Percentiles rank a stretch among this genome's conserved stretches.
Conservation (phyloP, 2,329 filamentous ascomycete species). For the Xylariaceae sp. region DNA sequence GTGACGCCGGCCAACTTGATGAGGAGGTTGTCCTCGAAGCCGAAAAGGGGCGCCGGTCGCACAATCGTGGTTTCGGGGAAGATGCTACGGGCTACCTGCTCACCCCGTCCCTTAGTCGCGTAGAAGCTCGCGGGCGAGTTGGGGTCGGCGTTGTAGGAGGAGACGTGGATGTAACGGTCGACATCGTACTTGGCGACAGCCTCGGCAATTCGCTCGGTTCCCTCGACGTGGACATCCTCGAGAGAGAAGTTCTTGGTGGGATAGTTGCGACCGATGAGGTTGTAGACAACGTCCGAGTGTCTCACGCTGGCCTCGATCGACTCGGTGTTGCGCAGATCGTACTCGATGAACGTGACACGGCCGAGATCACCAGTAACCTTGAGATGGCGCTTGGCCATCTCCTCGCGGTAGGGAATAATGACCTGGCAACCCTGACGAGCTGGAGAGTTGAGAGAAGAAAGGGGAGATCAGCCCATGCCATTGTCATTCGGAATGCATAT, state of each 20-base stretch:
- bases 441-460: slow-evolving; percentile 35
- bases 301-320: slow-evolving; percentile 96
- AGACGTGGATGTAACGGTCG: slow-evolving; percentile 94
- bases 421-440: slow-evolving; percentile 92
- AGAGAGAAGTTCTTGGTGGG: slow-evolving; percentile 97
- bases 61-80: slow-evolving; percentile 98
- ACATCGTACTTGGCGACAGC: slow-evolving; percentile 97
- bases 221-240: slow-evolving; percentile 89
- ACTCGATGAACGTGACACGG: slow-evolving; percentile 85
- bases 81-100: slow-evolving; percentile 77
- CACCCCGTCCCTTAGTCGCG: slow-evolving; percentile 80
- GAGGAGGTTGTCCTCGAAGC: slow-evolving; percentile 88
- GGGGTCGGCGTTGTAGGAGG: slow-evolving; percentile 81
- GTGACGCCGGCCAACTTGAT: slow-evolving; percentile 74
- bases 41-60: slow-evolving; percentile 86
- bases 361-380: slow-evolving; percentile 95
- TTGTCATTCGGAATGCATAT: background rate
- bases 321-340: slow-evolving; percentile 86
- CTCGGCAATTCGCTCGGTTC: slow-evolving; percentile 85
- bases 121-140: slow-evolving; percentile 85
- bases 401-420: slow-evolving; percentile 87
- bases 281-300: slow-evolving; percentile 97
- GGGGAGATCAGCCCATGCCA: slow-evolving; percentile 22
- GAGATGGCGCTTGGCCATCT: slow-evolving; percentile 95
- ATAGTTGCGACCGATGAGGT: slow-evolving; percentile 89